Evolutionary conservation across 306 rosid species (phyloP), one percentile per base, ranked within the genome.

Genomic region (Luffa acutangula): DNA sequence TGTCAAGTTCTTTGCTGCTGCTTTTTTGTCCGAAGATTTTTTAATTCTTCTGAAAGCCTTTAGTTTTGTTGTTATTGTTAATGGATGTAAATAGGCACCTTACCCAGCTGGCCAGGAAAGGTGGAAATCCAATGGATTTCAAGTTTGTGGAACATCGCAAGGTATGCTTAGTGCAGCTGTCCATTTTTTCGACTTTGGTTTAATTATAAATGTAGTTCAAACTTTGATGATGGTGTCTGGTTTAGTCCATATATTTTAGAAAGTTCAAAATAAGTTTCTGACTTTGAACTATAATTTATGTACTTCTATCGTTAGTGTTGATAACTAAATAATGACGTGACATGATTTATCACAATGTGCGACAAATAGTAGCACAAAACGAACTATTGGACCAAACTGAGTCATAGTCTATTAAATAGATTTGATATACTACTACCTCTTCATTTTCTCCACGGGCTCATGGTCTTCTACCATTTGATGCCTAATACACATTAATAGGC

Each of bases 131-230:
- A 36, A 81, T 95, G 77, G 87, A 90, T 76, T 95, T 89, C 37
- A 87, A 91, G 78, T 92, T 95, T 81, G 97, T 95, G 54, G 97
- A 95, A 81, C 98, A 92, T 79, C 93, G 88, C 59, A 92, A 92
- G 93, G 98, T 92, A 81, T 66, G 84, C 3, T 14, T 49, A 46
- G 51, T 43, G 72, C 54, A 18, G 62, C 41, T 37, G 31, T 75
- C 17, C 3, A 79, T 42, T 70, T 15, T 39, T 66, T 14, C 37
- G 36, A 64, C 45, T 15, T 18, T 37, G 6, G 31, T 15, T 64
- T 15, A 63, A 64, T 36, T 36, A 15, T 17, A 36, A 6, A 64
- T 7, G 71, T 64, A 64, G 71, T 34, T 64, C 10, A 7, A 62
- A 10, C 66, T 60, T 60, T 31, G 67, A 60, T 31, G 41, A 41